Evolutionary conservation across 257 asterid species (phyloP), one percentile per base, ranked within the genome.

Genomic region (Primulina tabacum): DNA sequence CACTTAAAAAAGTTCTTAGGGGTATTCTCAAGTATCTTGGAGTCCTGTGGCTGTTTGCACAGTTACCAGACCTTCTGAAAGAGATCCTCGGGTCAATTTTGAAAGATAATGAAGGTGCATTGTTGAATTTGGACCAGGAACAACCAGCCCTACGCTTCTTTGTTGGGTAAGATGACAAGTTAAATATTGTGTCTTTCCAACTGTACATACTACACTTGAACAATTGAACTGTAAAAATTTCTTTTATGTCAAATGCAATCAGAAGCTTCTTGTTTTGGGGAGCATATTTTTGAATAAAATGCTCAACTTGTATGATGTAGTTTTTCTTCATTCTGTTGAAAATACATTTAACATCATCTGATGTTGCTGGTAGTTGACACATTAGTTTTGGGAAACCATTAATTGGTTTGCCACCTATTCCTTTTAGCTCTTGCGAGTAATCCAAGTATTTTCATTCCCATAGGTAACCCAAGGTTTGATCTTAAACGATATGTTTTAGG

Each of bases 131-230:
- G 90, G 99, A 94, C 79, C 98, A 88, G 77, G 99, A 94, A 85
- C 99, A 94, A 85, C 99, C 99, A 56, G 99, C 99, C 77, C 82
- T 94, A 73, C 99, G 98, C 74, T 94, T 94, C 85, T 91, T 91
- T 80, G 96, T 94, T 21, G 99, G 99, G 99, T 94, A 88, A 84
- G 85, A 60, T 77, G 67, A 40, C 65, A 17, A 37, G 53, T 64
- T 61, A 12, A 43, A 60, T 56, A 68, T 26, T 28, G 30, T 69
- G 40, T 24, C 30, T 40, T 67, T 47, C 53, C 34, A 16, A 52
- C 7, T 55, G 30, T 56, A 34, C 20, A 32, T n/a, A 7, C 65
- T 67, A 40, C 69, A 17, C 26, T 62, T 69, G n/a, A 53, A 37
- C 26, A 7, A 18, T 7, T 9, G 21, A 33, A 21, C 2, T 8